These are phyloP conservation scores for Vicia villosa DNA, from an alignment of 306 rosid genomes.

Conservation along the genomic window DNA sequence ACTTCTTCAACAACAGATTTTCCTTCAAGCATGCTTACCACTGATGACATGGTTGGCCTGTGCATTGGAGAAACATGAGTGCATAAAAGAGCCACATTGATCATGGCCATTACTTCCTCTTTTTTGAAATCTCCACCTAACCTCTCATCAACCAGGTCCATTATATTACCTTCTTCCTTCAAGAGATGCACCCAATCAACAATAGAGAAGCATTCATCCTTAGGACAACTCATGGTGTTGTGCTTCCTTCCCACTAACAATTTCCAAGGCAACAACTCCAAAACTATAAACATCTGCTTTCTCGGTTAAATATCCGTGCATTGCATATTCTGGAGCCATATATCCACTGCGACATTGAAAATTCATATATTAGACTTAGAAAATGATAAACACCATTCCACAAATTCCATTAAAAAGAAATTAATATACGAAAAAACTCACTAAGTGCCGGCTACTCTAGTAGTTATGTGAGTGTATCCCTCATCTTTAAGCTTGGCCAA, in stretches of 20 bases:
- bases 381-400: slow-evolving; percentile 1
- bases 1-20: slow-evolving; percentile 30
- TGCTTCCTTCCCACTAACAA: slow-evolving; percentile 61
- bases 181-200: slow-evolving; percentile 58
- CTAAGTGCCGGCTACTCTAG: slow-evolving; percentile 72
- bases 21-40: slow-evolving; percentile 48
- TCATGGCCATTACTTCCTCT: slow-evolving; percentile 41
- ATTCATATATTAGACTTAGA: background rate
- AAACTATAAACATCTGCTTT: slow-evolving; percentile 88
- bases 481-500: slow-evolving; percentile 78
- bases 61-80: slow-evolving; percentile 35
- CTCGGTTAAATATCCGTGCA: slow-evolving; percentile 73
- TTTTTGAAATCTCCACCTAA: slow-evolving; percentile 27
- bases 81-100: slow-evolving; percentile 50
- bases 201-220: slow-evolving; percentile 51
- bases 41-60: slow-evolving; percentile 50
- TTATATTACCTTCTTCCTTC: slow-evolving; percentile 39
- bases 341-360: slow-evolving; percentile 47
- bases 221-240: slow-evolving; percentile 52
- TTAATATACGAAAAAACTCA: slow-evolving; percentile 31
- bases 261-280: slow-evolving; percentile 72
- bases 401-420: background rate
- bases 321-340: slow-evolving; percentile 66
- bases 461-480: slow-evolving; percentile 68
- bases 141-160: slow-evolving; percentile 49